Evolutionary conservation across 164 flowering plant genomes (phyloP).

Genomic region (Cinnamomum micranthum): DNA sequence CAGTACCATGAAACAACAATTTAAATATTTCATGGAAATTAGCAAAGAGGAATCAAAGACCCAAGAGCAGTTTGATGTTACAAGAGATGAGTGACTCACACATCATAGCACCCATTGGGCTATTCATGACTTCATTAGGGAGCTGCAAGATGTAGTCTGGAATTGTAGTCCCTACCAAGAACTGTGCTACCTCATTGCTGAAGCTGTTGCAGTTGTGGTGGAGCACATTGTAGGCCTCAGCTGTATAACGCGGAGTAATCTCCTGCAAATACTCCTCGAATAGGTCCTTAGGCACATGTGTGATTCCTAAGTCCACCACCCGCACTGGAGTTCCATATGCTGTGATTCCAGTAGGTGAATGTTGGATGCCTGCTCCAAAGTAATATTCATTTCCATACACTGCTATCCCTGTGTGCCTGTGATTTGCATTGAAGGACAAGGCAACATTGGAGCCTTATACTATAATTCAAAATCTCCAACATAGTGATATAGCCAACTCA

Average conservation of each 20-base stretch:
- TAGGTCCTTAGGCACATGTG: conserved; percentile 87
- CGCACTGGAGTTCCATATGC: conserved; percentile 84
- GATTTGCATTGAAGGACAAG: not conserved
- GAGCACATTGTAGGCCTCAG: conserved; percentile 84
- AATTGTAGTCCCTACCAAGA: conserved; percentile 71
- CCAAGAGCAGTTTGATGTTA: not conserved
- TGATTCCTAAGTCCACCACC: conserved; percentile 75
- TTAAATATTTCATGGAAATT: not conserved
- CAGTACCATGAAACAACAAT: not conserved
- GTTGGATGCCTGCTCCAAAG: conserved; percentile 94
- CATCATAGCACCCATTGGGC: conserved; percentile 91
- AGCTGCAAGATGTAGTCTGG: conserved; percentile 89
- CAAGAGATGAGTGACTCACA: conserved; percentile 43
- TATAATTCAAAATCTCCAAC: too few relatives aligned
- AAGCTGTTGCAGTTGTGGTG: conserved; percentile 93
- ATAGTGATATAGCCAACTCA: too few relatives aligned
- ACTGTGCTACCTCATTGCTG: conserved; percentile 94
- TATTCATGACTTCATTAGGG: conserved; percentile 87
- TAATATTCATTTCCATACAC: conserved; percentile 90
- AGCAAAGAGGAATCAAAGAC: not conserved
- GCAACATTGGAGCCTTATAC: not conserved
- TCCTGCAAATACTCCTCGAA: conserved; percentile 87
- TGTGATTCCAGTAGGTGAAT: conserved; percentile 59
- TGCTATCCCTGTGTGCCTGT: conserved; percentile 97
- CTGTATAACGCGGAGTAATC: conserved; percentile 81